phyloP scores from a whole-genome alignment of 169 alveolate species.

The Theileria orientalis region DNA sequence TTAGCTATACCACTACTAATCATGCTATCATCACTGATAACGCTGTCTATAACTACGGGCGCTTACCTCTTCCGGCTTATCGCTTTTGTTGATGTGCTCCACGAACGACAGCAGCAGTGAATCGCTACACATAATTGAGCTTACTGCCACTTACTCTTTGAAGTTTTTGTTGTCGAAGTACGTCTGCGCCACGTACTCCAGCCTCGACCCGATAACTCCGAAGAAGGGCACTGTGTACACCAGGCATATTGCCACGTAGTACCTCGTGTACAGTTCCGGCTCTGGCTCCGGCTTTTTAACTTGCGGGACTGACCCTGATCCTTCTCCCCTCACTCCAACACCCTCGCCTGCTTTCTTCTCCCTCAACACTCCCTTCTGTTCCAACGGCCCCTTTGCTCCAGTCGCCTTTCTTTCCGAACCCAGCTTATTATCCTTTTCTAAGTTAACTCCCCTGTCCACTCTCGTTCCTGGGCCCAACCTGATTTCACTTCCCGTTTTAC shows the following conservation, averaged over 20 bases:
- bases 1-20: too few species aligned
- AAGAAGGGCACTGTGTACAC: slow-evolving; percentile 58
- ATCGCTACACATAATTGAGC: not conserved
- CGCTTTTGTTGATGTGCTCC: slow-evolving; percentile 47
- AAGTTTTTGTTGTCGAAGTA: slow-evolving; percentile 39
- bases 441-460: too few species aligned
- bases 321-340: not conserved
- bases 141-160: slow-evolving; percentile 14
- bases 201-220: slow-evolving; percentile 37
- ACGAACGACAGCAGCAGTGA: slow-evolving; percentile 44
- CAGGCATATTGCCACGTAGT: slow-evolving; percentile 46
- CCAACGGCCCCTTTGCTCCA: not conserved
- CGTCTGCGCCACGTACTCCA: slow-evolving; percentile 54
- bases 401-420: not conserved
- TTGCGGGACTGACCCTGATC: not conserved
- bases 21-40: too few species aligned
- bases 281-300: not conserved
- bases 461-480: too few species aligned
- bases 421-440: not conserved
- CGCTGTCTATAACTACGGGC: too few species aligned
- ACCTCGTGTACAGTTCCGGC: not conserved
- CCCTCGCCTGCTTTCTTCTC: not conserved
- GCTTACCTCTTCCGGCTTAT: slow-evolving; percentile 22
- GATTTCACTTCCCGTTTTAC: too few species aligned
- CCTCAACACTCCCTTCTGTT: not conserved